These are phyloP conservation scores for Fusarium keratoplasticum DNA, from an alignment of 2,329 filamentous ascomycete genomes.

Conservation along the genomic window DNA sequence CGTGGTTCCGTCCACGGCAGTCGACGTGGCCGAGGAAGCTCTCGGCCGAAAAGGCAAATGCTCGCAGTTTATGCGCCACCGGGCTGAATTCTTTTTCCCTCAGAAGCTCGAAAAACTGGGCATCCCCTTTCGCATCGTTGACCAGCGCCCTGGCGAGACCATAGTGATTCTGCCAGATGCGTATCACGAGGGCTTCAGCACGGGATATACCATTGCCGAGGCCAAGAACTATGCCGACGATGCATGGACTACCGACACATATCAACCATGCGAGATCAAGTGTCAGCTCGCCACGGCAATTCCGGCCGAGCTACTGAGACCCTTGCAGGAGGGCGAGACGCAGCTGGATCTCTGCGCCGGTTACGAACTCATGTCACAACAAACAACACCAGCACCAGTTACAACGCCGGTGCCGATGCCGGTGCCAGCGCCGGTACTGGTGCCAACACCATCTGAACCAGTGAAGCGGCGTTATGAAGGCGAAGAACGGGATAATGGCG, in stretches of 20 bases:
- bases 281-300: conserved; percentile 52
- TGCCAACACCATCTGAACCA: conserved; percentile 14
- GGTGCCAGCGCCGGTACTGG: not conserved
- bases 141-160: conserved; percentile 54
- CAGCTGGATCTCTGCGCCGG: conserved; percentile 50
- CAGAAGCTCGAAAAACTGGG: conserved; percentile 53
- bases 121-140: conserved; percentile 52
- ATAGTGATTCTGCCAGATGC: conserved; percentile 55
- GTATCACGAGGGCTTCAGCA: conserved; percentile 56
- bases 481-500: conserved; percentile 15
- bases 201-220: conserved; percentile 55
- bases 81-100: conserved; percentile 55
- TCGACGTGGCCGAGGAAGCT: conserved; percentile 50
- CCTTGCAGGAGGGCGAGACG: conserved; percentile 47
- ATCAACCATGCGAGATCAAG: conserved; percentile 49
- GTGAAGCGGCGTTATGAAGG: conserved; percentile 31
- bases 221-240: conserved; percentile 55
- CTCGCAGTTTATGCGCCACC: conserved; percentile 56
- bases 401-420: not conserved
- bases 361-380: conserved; percentile 19
- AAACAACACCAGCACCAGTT: conserved; percentile 16
- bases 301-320: conserved; percentile 49
- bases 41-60: conserved; percentile 49
- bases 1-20: conserved; percentile 51
- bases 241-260: conserved; percentile 50